These are phyloP conservation scores for Heliamphora ciliata DNA, from an alignment of 179 eudicot species.

Conservation along the genomic window DNA sequence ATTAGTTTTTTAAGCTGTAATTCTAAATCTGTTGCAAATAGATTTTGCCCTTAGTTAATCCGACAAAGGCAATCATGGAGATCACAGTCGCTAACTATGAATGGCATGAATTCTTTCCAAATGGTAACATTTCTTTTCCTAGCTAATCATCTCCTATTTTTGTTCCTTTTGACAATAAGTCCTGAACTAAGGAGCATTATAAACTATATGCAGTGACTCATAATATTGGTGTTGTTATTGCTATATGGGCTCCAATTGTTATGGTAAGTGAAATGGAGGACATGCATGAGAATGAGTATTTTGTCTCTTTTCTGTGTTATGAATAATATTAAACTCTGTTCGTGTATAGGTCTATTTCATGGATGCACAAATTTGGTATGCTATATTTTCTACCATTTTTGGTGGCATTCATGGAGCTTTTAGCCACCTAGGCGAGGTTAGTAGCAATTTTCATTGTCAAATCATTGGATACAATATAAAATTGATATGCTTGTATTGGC, in stretches of 20 bases:
- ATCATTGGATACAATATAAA: background rate
- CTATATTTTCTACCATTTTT: conserved; percentile 78
- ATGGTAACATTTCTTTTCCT: conserved; percentile 40
- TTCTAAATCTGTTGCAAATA: conserved; percentile 25
- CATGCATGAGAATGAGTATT: background rate
- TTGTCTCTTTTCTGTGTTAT: conserved; percentile 13
- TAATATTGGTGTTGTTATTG: conserved; percentile 74
- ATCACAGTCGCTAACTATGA: conserved; percentile 53
- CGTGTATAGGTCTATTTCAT: conserved; percentile 76
- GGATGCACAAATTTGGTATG: conserved; percentile 99
- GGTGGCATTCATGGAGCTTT: conserved; percentile 98
- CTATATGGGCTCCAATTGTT: conserved; percentile 87
- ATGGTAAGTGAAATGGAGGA: conserved; percentile 50
- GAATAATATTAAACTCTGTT: conserved; percentile 15
- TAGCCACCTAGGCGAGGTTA: conserved; percentile 98
- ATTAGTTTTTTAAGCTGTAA: conserved; percentile 8
- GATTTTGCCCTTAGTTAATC: conserved; percentile 76
- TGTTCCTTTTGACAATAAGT: conserved; percentile 8
- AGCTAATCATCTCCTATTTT: conserved; percentile 1
- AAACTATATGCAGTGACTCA: conserved; percentile 52
- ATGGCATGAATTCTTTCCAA: conserved; percentile 92
- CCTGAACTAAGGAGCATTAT: conserved; percentile 22
- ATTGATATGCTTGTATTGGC: background rate
- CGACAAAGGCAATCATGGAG: conserved; percentile 73
- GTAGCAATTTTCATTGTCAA: conserved; percentile 21